phyloP scores from a whole-genome alignment of 495 filamentous ascomycete genomes.

The Staphylotrichum tortipilum region DNA sequence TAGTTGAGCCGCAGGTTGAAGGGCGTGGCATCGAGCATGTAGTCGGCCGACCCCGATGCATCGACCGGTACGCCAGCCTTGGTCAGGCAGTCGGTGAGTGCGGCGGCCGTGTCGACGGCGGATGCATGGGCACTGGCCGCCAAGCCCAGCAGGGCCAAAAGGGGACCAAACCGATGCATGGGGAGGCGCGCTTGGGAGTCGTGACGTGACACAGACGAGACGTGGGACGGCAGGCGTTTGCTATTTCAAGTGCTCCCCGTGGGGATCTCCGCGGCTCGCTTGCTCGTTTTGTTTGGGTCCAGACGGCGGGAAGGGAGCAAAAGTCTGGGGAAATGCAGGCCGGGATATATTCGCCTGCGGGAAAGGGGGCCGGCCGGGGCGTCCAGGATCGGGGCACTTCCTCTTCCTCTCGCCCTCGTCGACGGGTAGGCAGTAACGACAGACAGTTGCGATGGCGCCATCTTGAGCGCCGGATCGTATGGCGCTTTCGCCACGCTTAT shows the following conservation, averaged over 20 bases:
- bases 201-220: conserved; percentile 2
- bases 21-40: conserved; percentile 31
- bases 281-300: conserved; percentile 5
- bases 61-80: conserved; percentile 26
- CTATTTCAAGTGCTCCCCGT: background rate
- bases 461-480: conserved; percentile 14
- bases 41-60: conserved; percentile 27
- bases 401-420: conserved; percentile 6
- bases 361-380: conserved; percentile 7
- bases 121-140: conserved; percentile 6
- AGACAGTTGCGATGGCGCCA: conserved; percentile 14
- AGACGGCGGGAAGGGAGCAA: no score
- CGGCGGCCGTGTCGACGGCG: conserved; percentile 20
- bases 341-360: conserved; percentile 17
- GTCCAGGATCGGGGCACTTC: conserved; percentile 5
- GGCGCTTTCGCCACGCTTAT: conserved; percentile 23
- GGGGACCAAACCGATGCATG: conserved; percentile 12
- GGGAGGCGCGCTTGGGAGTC: background rate
- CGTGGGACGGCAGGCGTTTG: background rate
- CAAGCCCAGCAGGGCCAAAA: conserved; percentile 20
- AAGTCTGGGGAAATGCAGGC: conserved; percentile 24
- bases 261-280: conserved; percentile 13
- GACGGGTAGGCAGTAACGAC: conserved; percentile 9
- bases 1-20: conserved; percentile 36
- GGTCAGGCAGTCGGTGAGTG: conserved; percentile 33